Evolutionary conservation across 495 filamentous ascomycete genomes (phyloP).

Genomic region (Penicillium steckii): DNA sequence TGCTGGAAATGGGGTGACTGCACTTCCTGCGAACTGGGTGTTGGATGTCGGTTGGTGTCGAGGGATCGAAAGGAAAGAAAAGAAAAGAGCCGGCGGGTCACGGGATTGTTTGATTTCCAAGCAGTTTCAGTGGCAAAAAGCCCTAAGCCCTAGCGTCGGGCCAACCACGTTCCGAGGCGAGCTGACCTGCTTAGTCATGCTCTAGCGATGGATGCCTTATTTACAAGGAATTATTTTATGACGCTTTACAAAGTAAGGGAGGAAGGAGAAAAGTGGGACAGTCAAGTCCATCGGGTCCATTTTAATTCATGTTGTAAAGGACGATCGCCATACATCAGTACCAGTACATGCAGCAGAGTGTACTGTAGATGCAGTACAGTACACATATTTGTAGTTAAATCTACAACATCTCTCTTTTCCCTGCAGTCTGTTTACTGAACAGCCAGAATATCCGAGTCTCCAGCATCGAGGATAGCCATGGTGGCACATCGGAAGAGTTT

Average conservation of each 20-base stretch:
- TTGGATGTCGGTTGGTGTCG: constrained; percentile 42
- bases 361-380: no score
- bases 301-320: background rate
- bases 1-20: constrained; percentile 57
- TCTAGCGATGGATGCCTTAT: background rate
- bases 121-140: constrained; percentile 44
- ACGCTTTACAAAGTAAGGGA: background rate
- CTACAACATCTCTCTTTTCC: background rate
- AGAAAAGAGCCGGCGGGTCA: constrained; percentile 33
- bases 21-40: constrained; percentile 52
- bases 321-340: background rate
- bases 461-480: constrained; percentile 93
- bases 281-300: background rate
- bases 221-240: background rate
- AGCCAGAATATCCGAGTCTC: constrained; percentile 93
- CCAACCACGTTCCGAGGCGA: constrained; percentile 26
- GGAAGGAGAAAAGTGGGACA: background rate
- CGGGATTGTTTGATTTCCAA: constrained; percentile 52
- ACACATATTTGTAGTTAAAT: no score
- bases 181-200: constrained; percentile 22
- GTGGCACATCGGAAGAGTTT: constrained; percentile 80
- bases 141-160: constrained; percentile 45
- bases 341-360: background rate
- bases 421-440: constrained; percentile 33
- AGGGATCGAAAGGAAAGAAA: constrained; percentile 36